A percentile compares a stretch with the other conserved stretches of the same genome.
Evolutionary conservation across 2,329 filamentous ascomycete genomes (phyloP).

Genomic region (Pseudogymnoascus sp.): DNA sequence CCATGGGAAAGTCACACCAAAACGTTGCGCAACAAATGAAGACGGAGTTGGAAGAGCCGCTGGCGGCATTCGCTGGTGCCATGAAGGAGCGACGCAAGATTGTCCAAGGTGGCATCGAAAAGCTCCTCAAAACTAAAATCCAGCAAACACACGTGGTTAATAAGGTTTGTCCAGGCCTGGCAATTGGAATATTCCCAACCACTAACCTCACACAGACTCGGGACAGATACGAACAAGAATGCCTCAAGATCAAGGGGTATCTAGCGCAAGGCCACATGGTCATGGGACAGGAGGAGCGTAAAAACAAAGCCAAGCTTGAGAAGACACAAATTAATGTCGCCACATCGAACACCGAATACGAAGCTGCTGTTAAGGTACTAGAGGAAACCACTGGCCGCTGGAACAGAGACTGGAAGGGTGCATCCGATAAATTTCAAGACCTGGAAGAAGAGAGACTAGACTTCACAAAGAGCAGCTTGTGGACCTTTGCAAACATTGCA

Average conservation of each 20-base stretch:
- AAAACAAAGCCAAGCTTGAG: conserved; percentile 97
- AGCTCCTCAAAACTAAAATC: conserved; percentile 83
- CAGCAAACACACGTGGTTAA: conserved; percentile 87
- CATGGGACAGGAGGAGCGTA: conserved; percentile 97
- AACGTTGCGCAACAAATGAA: conserved; percentile 91
- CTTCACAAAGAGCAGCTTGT: conserved; percentile 94
- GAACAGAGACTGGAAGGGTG: conserved; percentile 98
- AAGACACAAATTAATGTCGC: conserved; percentile 97
- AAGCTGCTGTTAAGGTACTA: conserved; percentile 81
- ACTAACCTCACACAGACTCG: conserved; percentile 50
- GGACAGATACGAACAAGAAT: conserved; percentile 95
- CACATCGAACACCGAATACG: conserved; percentile 85
- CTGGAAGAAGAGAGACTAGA: conserved; percentile 94
- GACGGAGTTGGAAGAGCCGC: conserved; percentile 85
- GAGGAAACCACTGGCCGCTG: conserved; percentile 92
- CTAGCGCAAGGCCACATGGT: conserved; percentile 99
- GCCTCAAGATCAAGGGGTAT: conserved; percentile 96
- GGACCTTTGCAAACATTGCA: conserved; percentile 95
- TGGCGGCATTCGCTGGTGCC: conserved; percentile 82
- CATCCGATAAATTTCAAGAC: conserved; percentile 98
- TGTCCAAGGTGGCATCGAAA: conserved; percentile 87
- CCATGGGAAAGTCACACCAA: conserved; percentile 89
- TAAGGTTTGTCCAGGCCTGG: conserved; percentile 51
- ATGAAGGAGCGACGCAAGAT: conserved; percentile 98
- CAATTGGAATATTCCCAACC: conserved; percentile 13